Percentiles rank a stretch among this genome's conserved stretches.
Evolutionary conservation across 225 moss, liverwort and hornwort species (phyloP).

Genomic region (Asterella californica): DNA sequence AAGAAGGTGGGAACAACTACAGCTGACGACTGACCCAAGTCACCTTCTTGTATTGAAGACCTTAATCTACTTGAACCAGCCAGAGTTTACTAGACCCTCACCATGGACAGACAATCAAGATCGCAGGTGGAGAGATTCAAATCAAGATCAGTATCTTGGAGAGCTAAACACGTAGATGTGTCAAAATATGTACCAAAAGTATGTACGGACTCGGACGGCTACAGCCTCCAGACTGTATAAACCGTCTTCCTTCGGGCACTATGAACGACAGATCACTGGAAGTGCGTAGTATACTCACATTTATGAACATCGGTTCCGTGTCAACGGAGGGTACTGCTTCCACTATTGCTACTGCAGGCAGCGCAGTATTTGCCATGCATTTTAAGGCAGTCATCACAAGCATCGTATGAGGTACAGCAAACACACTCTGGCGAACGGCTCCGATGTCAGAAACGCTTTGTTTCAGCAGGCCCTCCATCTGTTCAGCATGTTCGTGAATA

Average conservation of each 20-base stretch:
- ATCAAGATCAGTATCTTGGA: neutral
- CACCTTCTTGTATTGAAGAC: too few species aligned
- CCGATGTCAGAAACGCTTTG: constrained; percentile 57
- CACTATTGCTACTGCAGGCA: constrained; percentile 88
- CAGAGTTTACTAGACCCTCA: constrained; percentile 13
- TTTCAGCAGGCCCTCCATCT: constrained; percentile 47
- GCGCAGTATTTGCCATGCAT: constrained; percentile 63
- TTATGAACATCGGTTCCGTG: constrained; percentile 50
- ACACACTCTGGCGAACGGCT: constrained; percentile 68
- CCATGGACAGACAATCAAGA: constrained; percentile 23
- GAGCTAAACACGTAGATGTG: neutral
- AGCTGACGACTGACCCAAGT: too few species aligned
- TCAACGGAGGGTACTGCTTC: constrained; percentile 44
- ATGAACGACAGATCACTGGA: neutral
- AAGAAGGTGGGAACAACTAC: too few species aligned
- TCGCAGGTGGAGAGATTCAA: constrained; percentile 1
- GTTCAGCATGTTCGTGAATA: constrained; percentile 53
- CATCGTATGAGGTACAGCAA: constrained; percentile 79
- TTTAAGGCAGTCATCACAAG: constrained; percentile 74
- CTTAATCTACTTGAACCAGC: neutral
- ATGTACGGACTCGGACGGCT: too few species aligned
- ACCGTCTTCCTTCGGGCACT: neutral
- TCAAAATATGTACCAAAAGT: neutral
- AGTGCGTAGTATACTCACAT: constrained; percentile 37
- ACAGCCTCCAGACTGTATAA: neutral